Evolutionary conservation across 2,329 filamentous ascomycete genomes (phyloP).

Genomic region (Colletotrichum sp.): DNA sequence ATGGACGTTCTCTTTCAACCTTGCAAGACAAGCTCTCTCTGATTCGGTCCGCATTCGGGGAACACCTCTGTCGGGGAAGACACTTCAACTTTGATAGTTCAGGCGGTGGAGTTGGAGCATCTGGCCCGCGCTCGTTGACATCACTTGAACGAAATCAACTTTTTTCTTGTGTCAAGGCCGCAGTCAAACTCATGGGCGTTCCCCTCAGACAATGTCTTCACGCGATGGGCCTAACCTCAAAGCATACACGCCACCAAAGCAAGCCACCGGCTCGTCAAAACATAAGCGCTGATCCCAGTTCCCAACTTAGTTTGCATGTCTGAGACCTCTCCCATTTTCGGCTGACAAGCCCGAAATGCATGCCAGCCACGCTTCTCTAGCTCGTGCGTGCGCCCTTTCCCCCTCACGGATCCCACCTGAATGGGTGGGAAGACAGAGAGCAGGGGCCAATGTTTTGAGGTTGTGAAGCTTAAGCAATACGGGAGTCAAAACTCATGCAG

Average conservation of each 20-base stretch:
- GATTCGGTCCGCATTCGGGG: background rate
- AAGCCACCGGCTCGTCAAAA: background rate
- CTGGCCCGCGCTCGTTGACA: background rate
- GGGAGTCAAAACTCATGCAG: background rate
- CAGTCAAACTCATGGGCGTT: background rate
- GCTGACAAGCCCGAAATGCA: background rate
- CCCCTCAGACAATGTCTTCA: background rate
- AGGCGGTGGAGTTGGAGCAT: background rate
- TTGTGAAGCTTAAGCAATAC: background rate
- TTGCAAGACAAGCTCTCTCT: background rate
- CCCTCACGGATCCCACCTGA: background rate
- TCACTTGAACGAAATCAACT: background rate
- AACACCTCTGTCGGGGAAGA: background rate
- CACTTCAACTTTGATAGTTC: background rate
- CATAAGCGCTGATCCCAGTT: background rate
- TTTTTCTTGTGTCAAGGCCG: background rate
- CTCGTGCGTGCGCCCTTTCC: background rate
- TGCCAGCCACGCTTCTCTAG: background rate
- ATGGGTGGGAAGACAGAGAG: background rate
- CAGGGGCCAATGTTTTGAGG: background rate
- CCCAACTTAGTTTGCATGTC: background rate
- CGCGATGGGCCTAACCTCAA: background rate
- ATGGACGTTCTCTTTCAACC: background rate
- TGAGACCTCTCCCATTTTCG: background rate
- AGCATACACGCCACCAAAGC: background rate